phyloP scores from a whole-genome alignment of 768 basidiomycete genomes.

The Amanita rimosa region DNA sequence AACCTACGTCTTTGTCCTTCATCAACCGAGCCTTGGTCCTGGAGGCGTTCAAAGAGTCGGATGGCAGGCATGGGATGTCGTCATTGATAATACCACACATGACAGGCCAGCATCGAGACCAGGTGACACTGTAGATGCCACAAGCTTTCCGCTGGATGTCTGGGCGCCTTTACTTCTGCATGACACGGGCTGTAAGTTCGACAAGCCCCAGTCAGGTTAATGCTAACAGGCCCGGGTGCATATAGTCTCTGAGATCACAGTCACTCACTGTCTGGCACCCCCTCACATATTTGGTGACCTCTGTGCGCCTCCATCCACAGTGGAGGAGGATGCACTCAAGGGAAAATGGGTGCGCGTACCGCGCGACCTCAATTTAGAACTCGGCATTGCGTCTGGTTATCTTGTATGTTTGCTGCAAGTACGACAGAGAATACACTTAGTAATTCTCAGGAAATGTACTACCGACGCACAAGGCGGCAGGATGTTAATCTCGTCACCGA shows the following conservation, averaged over 20 bases:
- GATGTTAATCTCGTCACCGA: constrained; percentile 75
- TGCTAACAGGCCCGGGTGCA: constrained; percentile 4
- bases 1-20: constrained; percentile 68
- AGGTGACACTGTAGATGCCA: constrained; percentile 35
- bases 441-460: constrained; percentile 48
- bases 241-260: constrained; percentile 71
- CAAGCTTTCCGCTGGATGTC: constrained; percentile 67
- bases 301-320: constrained; percentile 60
- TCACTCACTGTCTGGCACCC: constrained; percentile 56
- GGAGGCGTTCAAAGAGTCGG: constrained; percentile 64
- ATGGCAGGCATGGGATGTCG: constrained; percentile 82
- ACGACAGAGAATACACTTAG: not conserved
- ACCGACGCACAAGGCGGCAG: constrained; percentile 75
- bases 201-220: not conserved
- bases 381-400: constrained; percentile 41
- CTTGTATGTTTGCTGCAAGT: constrained; percentile 30
- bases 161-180: constrained; percentile 73
- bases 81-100: constrained; percentile 21
- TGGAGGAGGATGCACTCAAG: constrained; percentile 62
- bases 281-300: constrained; percentile 43
- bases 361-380: constrained; percentile 63
- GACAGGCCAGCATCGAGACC: constrained; percentile 15
- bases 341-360: constrained; percentile 89
- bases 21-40: constrained; percentile 68
- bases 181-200: constrained; percentile 58